Evolutionary conservation across 257 asterid species (phyloP).

Genomic region (Solanum tacnaense): DNA sequence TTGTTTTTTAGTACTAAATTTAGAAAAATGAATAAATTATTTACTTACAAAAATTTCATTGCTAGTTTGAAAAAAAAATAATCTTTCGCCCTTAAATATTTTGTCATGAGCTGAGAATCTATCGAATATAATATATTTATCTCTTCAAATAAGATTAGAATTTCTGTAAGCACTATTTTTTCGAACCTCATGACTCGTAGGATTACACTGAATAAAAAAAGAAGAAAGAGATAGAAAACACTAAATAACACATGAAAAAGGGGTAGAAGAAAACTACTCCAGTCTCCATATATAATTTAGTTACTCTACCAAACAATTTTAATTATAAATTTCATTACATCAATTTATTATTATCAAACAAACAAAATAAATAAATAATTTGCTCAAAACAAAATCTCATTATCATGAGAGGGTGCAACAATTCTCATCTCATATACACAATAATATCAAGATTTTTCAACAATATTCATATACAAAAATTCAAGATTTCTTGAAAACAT

Average conservation of each 20-base stretch:
- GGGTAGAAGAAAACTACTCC: not conserved
- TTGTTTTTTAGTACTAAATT: not conserved
- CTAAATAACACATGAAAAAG: not conserved
- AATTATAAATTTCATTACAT: not conserved
- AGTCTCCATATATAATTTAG: not conserved
- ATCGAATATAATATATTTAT: not conserved
- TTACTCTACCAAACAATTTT: not conserved
- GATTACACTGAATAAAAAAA: not conserved
- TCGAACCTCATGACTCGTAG: not conserved
- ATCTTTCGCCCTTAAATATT: too few species aligned
- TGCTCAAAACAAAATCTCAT: not conserved
- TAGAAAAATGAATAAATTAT: not conserved
- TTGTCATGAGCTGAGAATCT: not conserved
- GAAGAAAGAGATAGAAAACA: not conserved
- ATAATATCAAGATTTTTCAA: not conserved
- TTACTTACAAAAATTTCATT: not conserved
- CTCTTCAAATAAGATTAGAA: not conserved
- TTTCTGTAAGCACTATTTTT: not conserved
- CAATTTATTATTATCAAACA: not conserved
- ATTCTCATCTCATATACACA: not conserved
- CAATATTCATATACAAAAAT: slow-evolving; percentile 1
- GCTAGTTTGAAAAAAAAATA: not conserved
- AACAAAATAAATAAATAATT: not conserved
- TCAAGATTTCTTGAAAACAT: slow-evolving; percentile 3
- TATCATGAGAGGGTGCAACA: not conserved